These are phyloP conservation scores for Linnemannia elongata DNA, from an alignment of 192 early-diverging fungal species.

Conservation along the genomic window DNA sequence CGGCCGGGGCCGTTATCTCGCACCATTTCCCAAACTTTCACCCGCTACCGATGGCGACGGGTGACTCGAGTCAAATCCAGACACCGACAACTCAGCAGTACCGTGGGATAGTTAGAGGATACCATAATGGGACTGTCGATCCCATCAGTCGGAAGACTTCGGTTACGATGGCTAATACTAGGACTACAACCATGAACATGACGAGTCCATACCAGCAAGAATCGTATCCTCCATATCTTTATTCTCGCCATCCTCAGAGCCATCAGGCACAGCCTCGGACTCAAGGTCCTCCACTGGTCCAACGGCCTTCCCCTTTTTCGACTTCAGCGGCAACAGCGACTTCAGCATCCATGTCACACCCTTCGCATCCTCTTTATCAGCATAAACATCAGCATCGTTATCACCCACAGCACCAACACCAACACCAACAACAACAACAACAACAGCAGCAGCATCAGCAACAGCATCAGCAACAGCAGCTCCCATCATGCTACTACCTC, in stretches of 20 bases:
- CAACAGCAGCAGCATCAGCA: not conserved
- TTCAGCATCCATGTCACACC: not conserved
- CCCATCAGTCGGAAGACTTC: not conserved
- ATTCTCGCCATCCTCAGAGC: too few species aligned
- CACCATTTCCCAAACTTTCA: not conserved
- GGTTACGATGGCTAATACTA: not conserved
- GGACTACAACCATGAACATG: not conserved
- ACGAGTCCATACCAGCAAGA: not conserved
- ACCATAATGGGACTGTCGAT: conserved; percentile 5
- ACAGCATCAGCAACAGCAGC: not conserved
- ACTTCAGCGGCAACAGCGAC: not conserved
- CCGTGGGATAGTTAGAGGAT: not conserved
- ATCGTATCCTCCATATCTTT: not conserved
- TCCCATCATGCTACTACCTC: conserved; percentile 34
- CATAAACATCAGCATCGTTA: too few species aligned
- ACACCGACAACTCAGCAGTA: not conserved
- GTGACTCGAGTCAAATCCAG: not conserved
- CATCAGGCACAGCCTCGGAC: not conserved
- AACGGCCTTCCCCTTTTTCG: not conserved
- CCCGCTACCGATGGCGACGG: not conserved
- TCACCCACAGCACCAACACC: too few species aligned
- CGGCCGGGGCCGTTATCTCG: too few species aligned
- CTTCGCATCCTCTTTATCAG: not conserved
- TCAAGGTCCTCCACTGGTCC: not conserved
- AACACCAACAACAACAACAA: not conserved